Evolutionary conservation across 192 early-diverging fungal genomes (phyloP).

Genomic region (Coemansia sp.): DNA sequence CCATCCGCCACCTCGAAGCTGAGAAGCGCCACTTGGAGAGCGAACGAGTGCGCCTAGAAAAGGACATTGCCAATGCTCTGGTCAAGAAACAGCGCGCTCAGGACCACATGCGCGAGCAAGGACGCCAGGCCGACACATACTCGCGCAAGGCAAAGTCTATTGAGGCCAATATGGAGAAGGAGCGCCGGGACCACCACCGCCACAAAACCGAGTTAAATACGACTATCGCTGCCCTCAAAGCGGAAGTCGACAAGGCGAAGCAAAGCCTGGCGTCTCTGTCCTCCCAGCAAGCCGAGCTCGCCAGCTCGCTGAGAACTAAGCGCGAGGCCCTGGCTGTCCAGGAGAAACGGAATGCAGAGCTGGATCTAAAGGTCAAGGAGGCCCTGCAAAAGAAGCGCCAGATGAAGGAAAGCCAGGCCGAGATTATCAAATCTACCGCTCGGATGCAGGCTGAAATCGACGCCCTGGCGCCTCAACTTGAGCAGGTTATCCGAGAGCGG

Average conservation of each 20-base stretch:
- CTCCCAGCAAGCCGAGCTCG: slow-evolving; percentile 19
- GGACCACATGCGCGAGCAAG: slow-evolving; percentile 30
- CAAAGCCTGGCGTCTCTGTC: slow-evolving; percentile 18
- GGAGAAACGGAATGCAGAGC: slow-evolving; percentile 31
- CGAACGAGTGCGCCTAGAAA: slow-evolving; percentile 26
- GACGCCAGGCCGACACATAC: slow-evolving; percentile 21
- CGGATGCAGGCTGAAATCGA: slow-evolving; percentile 31
- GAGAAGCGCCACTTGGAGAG: slow-evolving; percentile 46
- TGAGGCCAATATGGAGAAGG: slow-evolving; percentile 28
- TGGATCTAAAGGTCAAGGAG: slow-evolving; percentile 29
- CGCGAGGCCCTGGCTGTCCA: slow-evolving; percentile 23
- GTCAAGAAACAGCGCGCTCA: slow-evolving; percentile 32
- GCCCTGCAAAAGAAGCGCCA: slow-evolving; percentile 16
- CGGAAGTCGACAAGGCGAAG: slow-evolving; percentile 30
- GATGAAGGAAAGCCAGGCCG: slow-evolving; percentile 19
- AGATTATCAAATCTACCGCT: slow-evolving; percentile 9
- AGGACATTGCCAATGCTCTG: slow-evolving; percentile 27
- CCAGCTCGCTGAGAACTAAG: slow-evolving; percentile 21
- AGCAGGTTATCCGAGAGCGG: slow-evolving; percentile 14
- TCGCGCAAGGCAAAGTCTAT: slow-evolving; percentile 28
- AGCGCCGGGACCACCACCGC: slow-evolving; percentile 34
- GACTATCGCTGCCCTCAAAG: slow-evolving; percentile 26
- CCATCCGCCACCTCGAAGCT: slow-evolving; percentile 40
- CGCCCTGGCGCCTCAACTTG: slow-evolving; percentile 23
- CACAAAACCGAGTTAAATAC: slow-evolving; percentile 30